phyloP scores from a whole-genome alignment of 2,329 filamentous ascomycete genomes.

The Anthostomella pinea region DNA sequence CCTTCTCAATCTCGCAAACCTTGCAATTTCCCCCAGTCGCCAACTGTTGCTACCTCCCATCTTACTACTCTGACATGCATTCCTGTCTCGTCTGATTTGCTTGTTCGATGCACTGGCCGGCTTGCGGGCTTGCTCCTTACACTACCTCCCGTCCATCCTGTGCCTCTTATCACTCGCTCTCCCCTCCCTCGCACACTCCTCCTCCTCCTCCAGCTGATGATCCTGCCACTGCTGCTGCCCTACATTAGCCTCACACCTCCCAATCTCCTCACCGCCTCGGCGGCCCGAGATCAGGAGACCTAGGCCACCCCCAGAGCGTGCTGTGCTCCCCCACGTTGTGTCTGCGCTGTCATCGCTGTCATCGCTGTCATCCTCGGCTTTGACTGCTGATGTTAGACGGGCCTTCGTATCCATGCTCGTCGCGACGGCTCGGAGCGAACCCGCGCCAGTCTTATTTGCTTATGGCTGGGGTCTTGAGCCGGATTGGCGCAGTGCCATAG shows the following conservation, averaged over 20 bases:
- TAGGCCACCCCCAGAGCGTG: conserved; percentile 14
- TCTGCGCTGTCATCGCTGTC: too few species aligned
- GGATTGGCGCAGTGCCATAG: conserved; percentile 18
- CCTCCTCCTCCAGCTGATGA: neutral
- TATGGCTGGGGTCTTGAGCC: conserved; percentile 5
- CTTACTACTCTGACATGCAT: conserved; percentile 19
- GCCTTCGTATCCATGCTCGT: conserved; percentile 16
- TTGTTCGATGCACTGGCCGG: too few species aligned
- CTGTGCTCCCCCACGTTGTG: conserved; percentile 21
- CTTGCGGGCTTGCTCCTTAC: too few species aligned
- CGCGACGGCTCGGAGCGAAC: conserved; percentile 25
- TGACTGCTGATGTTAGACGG: conserved; percentile 23
- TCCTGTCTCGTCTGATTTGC: conserved; percentile 11
- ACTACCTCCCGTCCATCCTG: too few species aligned
- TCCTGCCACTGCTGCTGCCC: neutral
- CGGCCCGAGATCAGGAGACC: conserved; percentile 3
- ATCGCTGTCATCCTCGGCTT: conserved; percentile 15
- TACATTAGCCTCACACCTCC: conserved; percentile 8
- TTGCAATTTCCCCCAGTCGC: too few species aligned
- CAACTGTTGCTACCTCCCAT: conserved; percentile 2
- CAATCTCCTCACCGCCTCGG: conserved; percentile 22
- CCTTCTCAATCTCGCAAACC: too few species aligned
- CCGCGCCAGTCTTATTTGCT: conserved; percentile 15
- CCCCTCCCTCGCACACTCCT: neutral
- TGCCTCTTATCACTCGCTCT: neutral